phyloP scores from a whole-genome alignment of 2,329 filamentous ascomycete species.

The Monosporascus sp. region DNA sequence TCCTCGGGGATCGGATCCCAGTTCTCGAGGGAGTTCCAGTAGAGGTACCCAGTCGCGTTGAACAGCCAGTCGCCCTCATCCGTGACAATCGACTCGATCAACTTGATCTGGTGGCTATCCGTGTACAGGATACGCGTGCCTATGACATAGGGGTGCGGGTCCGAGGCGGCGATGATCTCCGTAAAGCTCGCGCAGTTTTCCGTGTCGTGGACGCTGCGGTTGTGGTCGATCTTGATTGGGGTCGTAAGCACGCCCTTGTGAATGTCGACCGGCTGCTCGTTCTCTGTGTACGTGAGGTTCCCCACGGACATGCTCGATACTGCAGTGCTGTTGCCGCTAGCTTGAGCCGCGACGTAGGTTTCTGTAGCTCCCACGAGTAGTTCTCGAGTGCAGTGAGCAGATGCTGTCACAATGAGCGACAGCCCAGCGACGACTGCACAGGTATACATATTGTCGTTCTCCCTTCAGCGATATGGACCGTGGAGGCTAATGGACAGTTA shows the following conservation, averaged over 20 bases:
- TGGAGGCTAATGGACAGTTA: not conserved
- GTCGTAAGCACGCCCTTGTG: conserved; percentile 20
- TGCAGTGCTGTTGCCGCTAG: conserved; percentile 11
- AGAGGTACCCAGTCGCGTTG: conserved; percentile 22
- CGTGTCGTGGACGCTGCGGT: conserved; percentile 28
- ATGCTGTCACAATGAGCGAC: conserved; percentile 1
- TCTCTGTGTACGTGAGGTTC: conserved; percentile 25
- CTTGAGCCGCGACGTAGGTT: conserved; percentile 19
- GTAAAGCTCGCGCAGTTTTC: conserved; percentile 34
- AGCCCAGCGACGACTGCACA: not conserved
- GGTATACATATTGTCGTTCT: not conserved
- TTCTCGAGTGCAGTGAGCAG: conserved; percentile 14
- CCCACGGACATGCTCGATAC: conserved; percentile 8
- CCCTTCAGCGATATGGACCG: not conserved
- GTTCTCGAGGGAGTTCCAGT: conserved; percentile 23
- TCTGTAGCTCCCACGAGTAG: conserved; percentile 17
- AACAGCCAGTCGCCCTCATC: conserved; percentile 27
- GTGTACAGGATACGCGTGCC: conserved; percentile 26
- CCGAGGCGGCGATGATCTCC: conserved; percentile 30
- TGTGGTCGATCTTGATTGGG: conserved; percentile 27
- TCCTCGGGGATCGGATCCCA: conserved; percentile 26
- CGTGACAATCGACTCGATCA: conserved; percentile 25
- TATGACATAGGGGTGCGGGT: conserved; percentile 29
- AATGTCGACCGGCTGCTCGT: conserved; percentile 21
- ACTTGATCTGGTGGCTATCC: conserved; percentile 15